phyloP scores from a whole-genome alignment of 2,329 filamentous ascomycete genomes.

The Sporothrix globosa region DNA sequence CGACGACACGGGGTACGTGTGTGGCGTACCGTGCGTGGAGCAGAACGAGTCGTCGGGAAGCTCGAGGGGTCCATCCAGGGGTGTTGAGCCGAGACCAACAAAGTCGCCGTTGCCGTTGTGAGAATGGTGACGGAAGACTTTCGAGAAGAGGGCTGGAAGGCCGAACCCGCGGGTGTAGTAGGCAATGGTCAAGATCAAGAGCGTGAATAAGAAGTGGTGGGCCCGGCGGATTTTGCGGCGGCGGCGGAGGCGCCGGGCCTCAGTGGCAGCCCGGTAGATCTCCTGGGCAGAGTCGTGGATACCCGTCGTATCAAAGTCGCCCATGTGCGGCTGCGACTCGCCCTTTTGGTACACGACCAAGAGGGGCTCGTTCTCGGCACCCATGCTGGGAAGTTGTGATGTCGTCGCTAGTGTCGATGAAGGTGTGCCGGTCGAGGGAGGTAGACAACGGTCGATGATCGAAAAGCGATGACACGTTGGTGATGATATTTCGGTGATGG shows the following conservation, averaged over 20 bases:
- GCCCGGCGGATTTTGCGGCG: neutral
- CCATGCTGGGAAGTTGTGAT: neutral
- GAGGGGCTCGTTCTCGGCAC: constrained; percentile 21
- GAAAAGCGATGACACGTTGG: neutral
- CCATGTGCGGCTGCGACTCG: neutral
- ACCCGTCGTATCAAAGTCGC: neutral
- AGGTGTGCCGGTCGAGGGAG: neutral
- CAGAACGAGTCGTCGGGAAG: constrained; percentile 18
- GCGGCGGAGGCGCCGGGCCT: constrained; percentile 13
- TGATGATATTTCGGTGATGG: neutral
- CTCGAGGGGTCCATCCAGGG: constrained; percentile 30
- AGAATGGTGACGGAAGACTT: neutral
- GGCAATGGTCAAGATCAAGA: neutral
- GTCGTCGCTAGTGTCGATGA: neutral
- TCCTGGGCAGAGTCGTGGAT: neutral
- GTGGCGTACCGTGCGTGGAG: neutral
- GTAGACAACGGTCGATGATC: neutral
- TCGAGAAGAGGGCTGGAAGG: neutral
- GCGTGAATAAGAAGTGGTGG: neutral
- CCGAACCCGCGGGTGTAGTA: constrained; percentile 9
- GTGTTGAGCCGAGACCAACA: neutral
- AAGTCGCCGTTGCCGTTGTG: neutral
- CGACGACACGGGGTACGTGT: neutral
- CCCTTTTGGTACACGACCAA: constrained; percentile 2
- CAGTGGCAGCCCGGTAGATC: constrained; percentile 3